Evolutionary conservation across 2,329 filamentous ascomycete genomes (phyloP).

Genomic region (Fusarium equiseti): DNA sequence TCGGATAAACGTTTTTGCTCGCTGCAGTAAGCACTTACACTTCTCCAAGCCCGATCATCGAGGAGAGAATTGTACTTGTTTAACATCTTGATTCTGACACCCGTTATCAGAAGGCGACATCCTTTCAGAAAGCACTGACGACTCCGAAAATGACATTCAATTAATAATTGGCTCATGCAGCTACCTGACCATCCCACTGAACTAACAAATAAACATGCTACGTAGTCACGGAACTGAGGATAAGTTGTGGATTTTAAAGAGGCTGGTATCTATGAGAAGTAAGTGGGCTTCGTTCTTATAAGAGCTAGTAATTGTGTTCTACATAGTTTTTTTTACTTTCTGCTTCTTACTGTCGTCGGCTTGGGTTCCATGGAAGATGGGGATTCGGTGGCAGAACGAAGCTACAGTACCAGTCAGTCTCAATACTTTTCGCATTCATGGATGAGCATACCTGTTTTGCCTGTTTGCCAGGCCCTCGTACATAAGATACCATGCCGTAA

Average conservation of each 20-base stretch:
- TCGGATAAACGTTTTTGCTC: neutral
- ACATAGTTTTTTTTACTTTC: neutral
- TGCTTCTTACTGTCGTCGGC: neutral
- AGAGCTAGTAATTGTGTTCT: neutral
- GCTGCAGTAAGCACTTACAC: no score
- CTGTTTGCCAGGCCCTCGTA: constrained; percentile 15
- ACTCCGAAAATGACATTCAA: no score
- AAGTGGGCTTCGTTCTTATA: fast-evolving
- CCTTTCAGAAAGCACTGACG: fast-evolving
- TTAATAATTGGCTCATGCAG: no score
- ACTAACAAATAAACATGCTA: no score
- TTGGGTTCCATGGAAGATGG: constrained; percentile 14
- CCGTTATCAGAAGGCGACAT: no score
- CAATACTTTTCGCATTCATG: fast-evolving
- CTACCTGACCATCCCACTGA: no score
- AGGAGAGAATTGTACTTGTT: neutral
- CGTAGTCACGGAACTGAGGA: no score
- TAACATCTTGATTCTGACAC: neutral
- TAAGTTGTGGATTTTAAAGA: no score
- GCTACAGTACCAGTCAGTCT: neutral
- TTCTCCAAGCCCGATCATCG: no score
- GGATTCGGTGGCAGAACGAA: constrained; percentile 11
- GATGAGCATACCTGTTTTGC: constrained; percentile 4
- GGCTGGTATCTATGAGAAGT: neutral
- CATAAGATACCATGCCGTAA: constrained; percentile 21